Percentiles rank a stretch among this genome's conserved stretches.
phyloP scores from a whole-genome alignment of 1,284 basidiomycete species.

The Fistulinella cinereoalba region DNA sequence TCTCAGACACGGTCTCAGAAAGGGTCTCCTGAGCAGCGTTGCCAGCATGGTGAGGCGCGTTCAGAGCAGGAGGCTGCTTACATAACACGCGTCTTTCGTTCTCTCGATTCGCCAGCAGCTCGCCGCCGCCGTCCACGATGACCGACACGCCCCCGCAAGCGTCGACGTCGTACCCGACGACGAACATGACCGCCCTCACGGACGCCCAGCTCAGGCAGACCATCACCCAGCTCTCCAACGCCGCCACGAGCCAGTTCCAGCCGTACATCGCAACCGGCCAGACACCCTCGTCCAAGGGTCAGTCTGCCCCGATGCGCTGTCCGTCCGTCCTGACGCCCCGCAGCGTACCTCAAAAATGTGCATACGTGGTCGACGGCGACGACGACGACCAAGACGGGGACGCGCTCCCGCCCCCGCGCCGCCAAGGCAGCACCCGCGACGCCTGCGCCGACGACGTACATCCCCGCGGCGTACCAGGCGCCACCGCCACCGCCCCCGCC shows the following conservation, averaged over 20 bases:
- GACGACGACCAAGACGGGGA: conserved; percentile 22
- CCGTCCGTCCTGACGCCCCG: conserved; percentile 6
- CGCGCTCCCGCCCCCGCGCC: conserved; percentile 34
- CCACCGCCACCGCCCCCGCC: conserved; percentile 20
- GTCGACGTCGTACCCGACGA: conserved; percentile 33
- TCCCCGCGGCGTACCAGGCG: conserved; percentile 33
- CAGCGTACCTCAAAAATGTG: conserved; percentile 63
- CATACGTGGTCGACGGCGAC: conserved; percentile 54
- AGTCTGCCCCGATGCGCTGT: not conserved
- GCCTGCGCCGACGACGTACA: conserved; percentile 32
- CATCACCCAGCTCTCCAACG: conserved; percentile 46
- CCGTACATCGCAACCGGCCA: conserved; percentile 44
- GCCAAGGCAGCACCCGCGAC: conserved; percentile 33
- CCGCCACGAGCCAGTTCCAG: conserved; percentile 40
- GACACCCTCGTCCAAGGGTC: conserved; percentile 44
- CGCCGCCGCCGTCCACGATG: conserved; percentile 18
- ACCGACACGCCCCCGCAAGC: conserved; percentile 27
- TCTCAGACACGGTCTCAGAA: conserved; percentile 9
- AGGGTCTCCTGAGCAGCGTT: conserved; percentile 11
- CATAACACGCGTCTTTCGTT: conserved; percentile 26
- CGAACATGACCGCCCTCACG: conserved; percentile 43
- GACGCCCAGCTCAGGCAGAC: conserved; percentile 59
- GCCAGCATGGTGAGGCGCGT: conserved; percentile 16
- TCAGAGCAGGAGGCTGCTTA: conserved; percentile 14
- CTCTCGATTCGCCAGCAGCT: not conserved